Percentiles rank a stretch among this genome's conserved stretches.
Conservation (phyloP, 352 stramenopile genomes). For the Globisporangium canariense region DNA sequence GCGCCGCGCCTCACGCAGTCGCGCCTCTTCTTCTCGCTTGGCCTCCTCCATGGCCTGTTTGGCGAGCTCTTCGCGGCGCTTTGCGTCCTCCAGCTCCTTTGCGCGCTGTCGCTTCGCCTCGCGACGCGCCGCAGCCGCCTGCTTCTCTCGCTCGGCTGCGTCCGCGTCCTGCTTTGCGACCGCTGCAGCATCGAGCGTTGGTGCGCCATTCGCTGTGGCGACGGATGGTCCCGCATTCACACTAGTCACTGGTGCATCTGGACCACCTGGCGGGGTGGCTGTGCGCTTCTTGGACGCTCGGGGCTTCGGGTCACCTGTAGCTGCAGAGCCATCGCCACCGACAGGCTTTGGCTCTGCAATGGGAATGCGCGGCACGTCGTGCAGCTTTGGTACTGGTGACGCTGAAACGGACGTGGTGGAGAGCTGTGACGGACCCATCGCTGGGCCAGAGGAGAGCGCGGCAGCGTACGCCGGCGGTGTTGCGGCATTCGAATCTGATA, state of each 20-base stretch:
- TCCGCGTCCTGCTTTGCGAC: conserved; percentile 35
- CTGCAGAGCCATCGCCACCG: not conserved
- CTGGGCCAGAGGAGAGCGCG: not conserved
- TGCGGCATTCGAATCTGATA: conserved; percentile 8
- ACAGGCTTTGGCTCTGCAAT: conserved; percentile 43
- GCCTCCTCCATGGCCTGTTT: conserved; percentile 47
- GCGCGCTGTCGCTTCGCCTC: conserved; percentile 54
- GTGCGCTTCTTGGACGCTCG: conserved; percentile 50
- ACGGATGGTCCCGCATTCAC: conserved; percentile 9
- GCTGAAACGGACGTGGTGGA: conserved; percentile 15
- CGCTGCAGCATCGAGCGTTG: conserved; percentile 9
- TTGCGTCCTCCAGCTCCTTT: conserved; percentile 51
- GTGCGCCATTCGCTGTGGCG: not conserved
- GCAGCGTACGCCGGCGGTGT: conserved; percentile 4
- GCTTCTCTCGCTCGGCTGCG: conserved; percentile 34
- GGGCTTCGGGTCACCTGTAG: conserved; percentile 21
- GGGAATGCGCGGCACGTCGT: conserved; percentile 35
- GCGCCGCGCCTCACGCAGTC: conserved; percentile 39
- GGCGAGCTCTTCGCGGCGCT: conserved; percentile 43
- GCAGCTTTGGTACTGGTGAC: conserved; percentile 20
- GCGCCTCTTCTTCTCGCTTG: conserved; percentile 39
- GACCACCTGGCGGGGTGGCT: conserved; percentile 7
- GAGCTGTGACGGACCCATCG: conserved; percentile 12
- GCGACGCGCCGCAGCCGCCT: conserved; percentile 19
- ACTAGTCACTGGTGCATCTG: not conserved